These are phyloP conservation scores for Chenopodium suecicum DNA, from an alignment of 148 eudicot genomes.

Conservation along the genomic window DNA sequence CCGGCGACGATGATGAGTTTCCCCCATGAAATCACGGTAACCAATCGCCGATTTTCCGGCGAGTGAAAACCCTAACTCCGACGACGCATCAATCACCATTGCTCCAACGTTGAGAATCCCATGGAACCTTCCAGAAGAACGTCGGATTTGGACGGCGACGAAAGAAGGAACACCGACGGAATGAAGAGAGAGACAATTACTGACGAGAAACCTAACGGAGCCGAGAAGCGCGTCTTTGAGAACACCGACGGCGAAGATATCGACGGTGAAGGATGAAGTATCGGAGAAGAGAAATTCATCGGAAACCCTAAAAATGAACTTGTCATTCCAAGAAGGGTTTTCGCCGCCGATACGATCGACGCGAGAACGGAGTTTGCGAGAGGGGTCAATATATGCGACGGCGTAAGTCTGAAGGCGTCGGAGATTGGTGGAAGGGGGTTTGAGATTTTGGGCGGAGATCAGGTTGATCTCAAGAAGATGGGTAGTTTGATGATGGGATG, in stretches of 20 bases:
- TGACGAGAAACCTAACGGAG: slow-evolving; percentile 59
- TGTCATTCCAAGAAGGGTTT: slow-evolving; percentile 95
- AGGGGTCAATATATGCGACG: slow-evolving; percentile 51
- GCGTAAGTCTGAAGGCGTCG: slow-evolving; percentile 78
- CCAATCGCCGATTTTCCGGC: slow-evolving; percentile 48
- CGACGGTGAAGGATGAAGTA: slow-evolving; percentile 72
- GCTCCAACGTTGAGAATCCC: slow-evolving; percentile 80
- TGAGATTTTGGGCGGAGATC: slow-evolving; percentile 81
- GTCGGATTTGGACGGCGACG: slow-evolving; percentile 70
- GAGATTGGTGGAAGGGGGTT: slow-evolving; percentile 46
- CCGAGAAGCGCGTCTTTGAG: slow-evolving; percentile 67
- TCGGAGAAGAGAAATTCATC: slow-evolving; percentile 51
- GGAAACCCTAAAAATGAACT: slow-evolving; percentile 71
- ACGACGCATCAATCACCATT: slow-evolving; percentile 31
- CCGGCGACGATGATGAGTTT: slow-evolving; percentile 13
- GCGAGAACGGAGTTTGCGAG: slow-evolving; percentile 59
- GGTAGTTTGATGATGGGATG: slow-evolving; percentile 10
- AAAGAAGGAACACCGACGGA: slow-evolving; percentile 44
- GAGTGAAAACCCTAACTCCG: slow-evolving; percentile 25
- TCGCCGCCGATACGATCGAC: slow-evolving; percentile 53
- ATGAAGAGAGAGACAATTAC: slow-evolving; percentile 37
- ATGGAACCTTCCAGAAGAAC: slow-evolving; percentile 71
- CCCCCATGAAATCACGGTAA: slow-evolving; percentile 50
- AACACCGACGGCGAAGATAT: slow-evolving; percentile 69
- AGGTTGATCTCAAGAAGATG: slow-evolving; percentile 71